Percentiles rank a stretch among this genome's conserved stretches.
These are phyloP conservation scores for Coffea canephora DNA, from an alignment of 257 asterid species.

Conservation along the genomic window DNA sequence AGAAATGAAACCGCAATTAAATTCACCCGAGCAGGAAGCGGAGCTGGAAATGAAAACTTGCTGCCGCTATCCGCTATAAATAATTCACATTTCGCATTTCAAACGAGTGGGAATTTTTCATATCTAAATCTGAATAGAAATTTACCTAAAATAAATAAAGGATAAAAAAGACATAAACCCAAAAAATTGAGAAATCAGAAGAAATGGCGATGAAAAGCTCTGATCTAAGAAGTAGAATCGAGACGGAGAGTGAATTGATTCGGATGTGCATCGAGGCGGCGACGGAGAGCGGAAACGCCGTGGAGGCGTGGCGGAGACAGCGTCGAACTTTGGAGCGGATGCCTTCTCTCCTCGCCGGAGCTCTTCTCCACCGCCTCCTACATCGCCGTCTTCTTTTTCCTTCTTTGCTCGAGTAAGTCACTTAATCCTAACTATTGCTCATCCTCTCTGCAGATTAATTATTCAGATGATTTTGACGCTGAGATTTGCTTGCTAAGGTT, in stretches of 20 bases:
- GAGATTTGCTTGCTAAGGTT: not conserved
- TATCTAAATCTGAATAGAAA: not conserved
- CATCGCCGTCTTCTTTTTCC: slow-evolving; percentile 81
- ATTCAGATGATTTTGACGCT: not conserved
- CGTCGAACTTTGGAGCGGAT: slow-evolving; percentile 72
- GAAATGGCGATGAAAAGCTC: slow-evolving; percentile 6
- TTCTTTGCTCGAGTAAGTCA: slow-evolving; percentile 76
- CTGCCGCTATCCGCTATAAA: not conserved
- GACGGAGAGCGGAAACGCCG: slow-evolving; percentile 52
- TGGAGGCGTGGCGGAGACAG: slow-evolving; percentile 91
- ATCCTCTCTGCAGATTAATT: not conserved
- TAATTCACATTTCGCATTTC: not conserved
- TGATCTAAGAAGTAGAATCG: not conserved
- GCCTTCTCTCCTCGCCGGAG: slow-evolving; percentile 78
- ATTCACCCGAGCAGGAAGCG: not conserved
- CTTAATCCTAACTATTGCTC: not conserved
- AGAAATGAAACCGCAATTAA: not conserved
- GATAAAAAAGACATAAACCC: too few relatives aligned
- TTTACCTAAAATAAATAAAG: too few relatives aligned
- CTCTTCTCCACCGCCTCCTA: slow-evolving; percentile 65
- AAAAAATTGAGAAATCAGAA: not conserved
- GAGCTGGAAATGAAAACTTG: not conserved
- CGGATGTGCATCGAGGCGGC: slow-evolving; percentile 80
- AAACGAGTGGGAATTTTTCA: not conserved
- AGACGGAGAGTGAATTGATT: slow-evolving; percentile 51